Percentiles rank a stretch among this genome's conserved stretches.
These are phyloP conservation scores for Apophysomyces sp. DNA, from an alignment of 371 early-diverging fungal species.

Conservation along the genomic window DNA sequence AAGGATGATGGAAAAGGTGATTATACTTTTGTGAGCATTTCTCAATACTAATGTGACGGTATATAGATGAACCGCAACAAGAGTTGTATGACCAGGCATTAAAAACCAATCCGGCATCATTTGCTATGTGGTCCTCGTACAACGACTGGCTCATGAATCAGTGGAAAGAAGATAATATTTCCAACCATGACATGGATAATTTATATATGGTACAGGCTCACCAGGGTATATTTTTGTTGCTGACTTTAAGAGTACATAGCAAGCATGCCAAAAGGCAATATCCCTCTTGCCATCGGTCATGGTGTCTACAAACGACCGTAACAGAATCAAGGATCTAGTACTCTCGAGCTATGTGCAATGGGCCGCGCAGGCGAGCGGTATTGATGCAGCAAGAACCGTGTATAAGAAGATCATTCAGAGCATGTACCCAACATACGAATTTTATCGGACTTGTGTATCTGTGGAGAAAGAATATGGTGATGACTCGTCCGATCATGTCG, in stretches of 20 bases:
- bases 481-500: constrained; percentile 20
- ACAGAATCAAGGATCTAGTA: constrained; percentile 43
- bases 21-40: neutral
- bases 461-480: constrained; percentile 47
- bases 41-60: neutral
- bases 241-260: constrained; percentile 21
- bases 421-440: constrained; percentile 58
- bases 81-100: constrained; percentile 35
- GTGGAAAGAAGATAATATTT: constrained; percentile 6
- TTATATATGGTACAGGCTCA: constrained; percentile 23
- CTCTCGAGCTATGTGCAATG: constrained; percentile 49
- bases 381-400: constrained; percentile 50
- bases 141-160: constrained; percentile 33
- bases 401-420: constrained; percentile 52
- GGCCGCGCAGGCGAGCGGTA: constrained; percentile 43
- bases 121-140: constrained; percentile 49
- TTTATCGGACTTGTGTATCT: constrained; percentile 61
- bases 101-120: constrained; percentile 32
- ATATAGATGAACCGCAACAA: constrained; percentile 10
- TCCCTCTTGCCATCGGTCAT: constrained; percentile 48
- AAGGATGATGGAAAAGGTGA: constrained; percentile 10
- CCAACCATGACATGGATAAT: constrained; percentile 26
- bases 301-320: constrained; percentile 40
- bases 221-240: constrained; percentile 16
- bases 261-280: constrained; percentile 45